phyloP scores from a whole-genome alignment of 129 eudicot species.

The Ambrosia artemisiifolia region DNA sequence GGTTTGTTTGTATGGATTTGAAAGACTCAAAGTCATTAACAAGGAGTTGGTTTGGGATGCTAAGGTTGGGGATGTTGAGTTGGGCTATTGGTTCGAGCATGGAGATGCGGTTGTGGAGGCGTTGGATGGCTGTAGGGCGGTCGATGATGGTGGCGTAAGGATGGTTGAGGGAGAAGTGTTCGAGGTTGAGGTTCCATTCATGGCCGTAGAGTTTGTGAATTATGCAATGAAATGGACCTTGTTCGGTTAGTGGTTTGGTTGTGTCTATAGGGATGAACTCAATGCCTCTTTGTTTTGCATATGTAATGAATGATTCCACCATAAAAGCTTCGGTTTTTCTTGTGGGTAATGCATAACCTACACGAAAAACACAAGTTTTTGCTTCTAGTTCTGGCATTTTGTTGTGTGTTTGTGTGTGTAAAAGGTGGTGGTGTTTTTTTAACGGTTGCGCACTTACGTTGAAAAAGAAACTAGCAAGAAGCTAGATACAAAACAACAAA shows the following conservation, averaged over 20 bases:
- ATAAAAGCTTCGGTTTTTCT: conserved; percentile 53
- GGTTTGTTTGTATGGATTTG: not conserved
- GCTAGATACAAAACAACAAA: too few relatives aligned
- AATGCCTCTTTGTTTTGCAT: conserved; percentile 37
- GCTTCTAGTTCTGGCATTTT: conserved; percentile 12
- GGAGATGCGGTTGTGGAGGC: conserved; percentile 63
- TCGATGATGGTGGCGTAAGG: conserved; percentile 54
- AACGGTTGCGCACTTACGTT: too few relatives aligned
- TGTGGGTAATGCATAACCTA: conserved; percentile 60
- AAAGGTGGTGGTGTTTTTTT: too few relatives aligned
- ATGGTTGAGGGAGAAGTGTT: conserved; percentile 8
- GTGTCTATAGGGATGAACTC: conserved; percentile 43
- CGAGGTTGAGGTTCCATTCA: conserved; percentile 49
- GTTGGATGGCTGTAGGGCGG: conserved; percentile 40
- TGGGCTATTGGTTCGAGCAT: conserved; percentile 60
- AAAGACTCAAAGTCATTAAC: conserved; percentile 6
- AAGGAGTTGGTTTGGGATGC: conserved; percentile 3
- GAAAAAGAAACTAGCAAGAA: too few relatives aligned
- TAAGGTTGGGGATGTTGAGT: conserved; percentile 22
- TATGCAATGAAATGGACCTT: conserved; percentile 59
- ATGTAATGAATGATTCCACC: conserved; percentile 39
- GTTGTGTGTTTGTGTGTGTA: not conserved
- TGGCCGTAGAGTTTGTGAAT: conserved; percentile 52
- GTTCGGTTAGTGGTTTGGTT: conserved; percentile 41
- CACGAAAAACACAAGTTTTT: conserved; percentile 22